phyloP scores from a whole-genome alignment of 352 stramenopile species.

The Pythium brachiatum region DNA sequence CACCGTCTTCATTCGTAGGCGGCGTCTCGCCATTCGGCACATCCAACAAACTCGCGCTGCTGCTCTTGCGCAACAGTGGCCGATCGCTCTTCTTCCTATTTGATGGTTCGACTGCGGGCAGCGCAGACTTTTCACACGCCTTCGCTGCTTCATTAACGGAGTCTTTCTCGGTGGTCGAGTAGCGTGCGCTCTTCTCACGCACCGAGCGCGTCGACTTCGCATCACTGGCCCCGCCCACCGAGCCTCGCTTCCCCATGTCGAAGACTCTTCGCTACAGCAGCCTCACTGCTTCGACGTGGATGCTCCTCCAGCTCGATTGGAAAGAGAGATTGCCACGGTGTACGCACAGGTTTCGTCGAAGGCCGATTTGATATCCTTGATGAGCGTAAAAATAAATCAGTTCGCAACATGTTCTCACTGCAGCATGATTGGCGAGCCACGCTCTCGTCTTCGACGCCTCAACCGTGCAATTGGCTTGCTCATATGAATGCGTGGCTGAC shows the following conservation, averaged over 20 bases:
- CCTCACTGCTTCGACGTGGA: background rate
- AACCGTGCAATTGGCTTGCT: background rate
- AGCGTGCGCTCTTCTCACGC: slow-evolving; percentile 2
- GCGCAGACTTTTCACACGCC: slow-evolving; percentile 7
- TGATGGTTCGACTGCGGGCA: background rate
- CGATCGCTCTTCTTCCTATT: slow-evolving; percentile 9
- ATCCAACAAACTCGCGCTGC: slow-evolving; percentile 49
- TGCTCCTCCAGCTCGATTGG: background rate
- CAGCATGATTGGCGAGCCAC: background rate
- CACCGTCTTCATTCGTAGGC: slow-evolving; percentile 10
- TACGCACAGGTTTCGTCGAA: too few species aligned
- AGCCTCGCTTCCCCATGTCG: background rate
- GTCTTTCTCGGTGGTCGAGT: slow-evolving; percentile 3
- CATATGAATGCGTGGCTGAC: background rate
- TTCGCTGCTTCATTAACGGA: background rate
- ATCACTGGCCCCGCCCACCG: background rate
- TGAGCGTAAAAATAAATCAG: background rate
- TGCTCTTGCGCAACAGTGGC: slow-evolving; percentile 55
- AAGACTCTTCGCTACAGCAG: background rate
- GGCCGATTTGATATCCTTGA: too few species aligned
- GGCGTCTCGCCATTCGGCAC: slow-evolving; percentile 8
- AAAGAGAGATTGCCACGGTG: background rate
- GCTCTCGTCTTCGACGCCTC: background rate
- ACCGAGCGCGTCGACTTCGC: slow-evolving; percentile 14
- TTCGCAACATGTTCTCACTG: background rate